Base-by-base conservation (phyloP, 768 basidiomycete species). In the Mycena galericulata region DNA sequence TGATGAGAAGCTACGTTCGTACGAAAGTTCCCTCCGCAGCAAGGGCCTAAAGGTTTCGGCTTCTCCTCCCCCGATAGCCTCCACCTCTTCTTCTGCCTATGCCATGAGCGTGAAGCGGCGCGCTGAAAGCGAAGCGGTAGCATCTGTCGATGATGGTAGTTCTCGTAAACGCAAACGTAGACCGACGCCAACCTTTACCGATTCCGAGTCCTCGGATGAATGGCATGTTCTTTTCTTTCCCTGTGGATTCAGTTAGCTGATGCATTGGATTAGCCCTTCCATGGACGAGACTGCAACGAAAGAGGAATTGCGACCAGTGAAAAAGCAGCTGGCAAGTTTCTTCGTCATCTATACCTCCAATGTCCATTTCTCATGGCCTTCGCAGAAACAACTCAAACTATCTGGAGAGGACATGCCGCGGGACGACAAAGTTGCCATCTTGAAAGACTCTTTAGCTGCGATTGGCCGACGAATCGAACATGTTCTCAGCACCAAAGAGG, bases 161-260 rank as follows among this genome's bases (percentile, higher is more conserved):
- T 83, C 83, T 61, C 88, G 86, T 73, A 94, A 95, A 79, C 89
- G 92, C 76, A 97, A 98, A 79, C 90, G 96, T 72, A 89, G 95
- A 75, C 92, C 96, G n/a, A 98, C 97, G 7, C 97, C 97, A 4
- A 96, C 95, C 18, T 98, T 96, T 78, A 98, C 97, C 0, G 95
- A 96, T 76, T 97, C 96, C 3, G 95, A 93, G 67, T 95, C 95
- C 11, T 94, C 93, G 8, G 95, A 96, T 62, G 93, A 94, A 79
- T 96, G 95, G 93, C 96, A 78, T 67, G 92, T 85, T 24, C 58
- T n/a, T 51, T 15, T 34, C 58, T 60, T 55, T 41, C 61, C 72
- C 27, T 73, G 53, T 63, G 62, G 14, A 12, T 43, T 29, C 27
- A 46, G 38, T 41, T 22, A 45, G 62, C 57, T 65, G 29, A 62